These are phyloP conservation scores for Leishmania amazonensis DNA, from an alignment of 208 protist genomes.

Conservation along the genomic window DNA sequence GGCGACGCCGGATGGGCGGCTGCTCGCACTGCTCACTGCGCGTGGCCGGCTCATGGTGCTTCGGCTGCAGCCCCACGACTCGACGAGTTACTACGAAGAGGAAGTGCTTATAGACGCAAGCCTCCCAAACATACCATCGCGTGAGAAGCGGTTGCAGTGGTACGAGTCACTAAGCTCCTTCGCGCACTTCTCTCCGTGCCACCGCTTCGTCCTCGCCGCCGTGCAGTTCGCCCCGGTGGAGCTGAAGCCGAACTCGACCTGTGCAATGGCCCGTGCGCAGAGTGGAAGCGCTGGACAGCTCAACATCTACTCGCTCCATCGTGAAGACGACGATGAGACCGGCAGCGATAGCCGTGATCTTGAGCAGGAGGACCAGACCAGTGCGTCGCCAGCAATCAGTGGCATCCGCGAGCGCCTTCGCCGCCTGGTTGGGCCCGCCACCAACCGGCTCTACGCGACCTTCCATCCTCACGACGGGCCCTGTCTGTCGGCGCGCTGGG, in stretches of 20 bases:
- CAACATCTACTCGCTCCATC: slow-evolving; percentile 70
- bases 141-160: slow-evolving; percentile 51
- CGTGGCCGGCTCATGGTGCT: slow-evolving; percentile 64
- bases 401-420: slow-evolving; percentile 2
- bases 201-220: slow-evolving; percentile 60
- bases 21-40: slow-evolving; percentile 75
- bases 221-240: slow-evolving; percentile 53
- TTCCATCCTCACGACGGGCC: slow-evolving; percentile 40
- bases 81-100: slow-evolving; percentile 37
- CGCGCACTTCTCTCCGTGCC: slow-evolving; percentile 61
- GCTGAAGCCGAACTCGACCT: slow-evolving; percentile 15
- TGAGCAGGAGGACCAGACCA: neutral
- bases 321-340: slow-evolving; percentile 13
- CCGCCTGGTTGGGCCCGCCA: slow-evolving; percentile 7
- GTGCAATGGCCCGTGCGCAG: slow-evolving; percentile 1
- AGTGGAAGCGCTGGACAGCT: slow-evolving; percentile 46
- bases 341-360: neutral
- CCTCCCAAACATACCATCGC: slow-evolving; percentile 29
- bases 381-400: neutral
- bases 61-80: slow-evolving; percentile 34
- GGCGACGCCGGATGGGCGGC: slow-evolving; percentile 49
- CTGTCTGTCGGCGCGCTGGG: slow-evolving; percentile 55
- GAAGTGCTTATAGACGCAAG: slow-evolving; percentile 47
- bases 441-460: slow-evolving; percentile 42
- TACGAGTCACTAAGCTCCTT: slow-evolving; percentile 59